Percentiles rank a stretch among this genome's conserved stretches.
These are phyloP conservation scores for Colletotrichum lupini DNA, from an alignment of 2,329 filamentous ascomycete species.

Conservation along the genomic window DNA sequence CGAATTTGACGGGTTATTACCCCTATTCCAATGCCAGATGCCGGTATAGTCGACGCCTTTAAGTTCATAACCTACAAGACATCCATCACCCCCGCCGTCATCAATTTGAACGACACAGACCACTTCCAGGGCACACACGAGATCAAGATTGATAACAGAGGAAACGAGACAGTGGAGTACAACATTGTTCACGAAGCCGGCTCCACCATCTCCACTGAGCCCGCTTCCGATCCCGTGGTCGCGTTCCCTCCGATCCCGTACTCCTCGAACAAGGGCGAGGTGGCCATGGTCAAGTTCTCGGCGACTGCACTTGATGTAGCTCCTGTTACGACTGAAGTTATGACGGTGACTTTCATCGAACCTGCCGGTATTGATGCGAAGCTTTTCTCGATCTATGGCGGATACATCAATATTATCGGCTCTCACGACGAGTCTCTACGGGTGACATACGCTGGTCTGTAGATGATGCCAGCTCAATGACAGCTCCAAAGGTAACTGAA, in stretches of 20 bases:
- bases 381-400: conserved; percentile 40
- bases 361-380: conserved; percentile 36
- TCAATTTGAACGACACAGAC: conserved; percentile 73
- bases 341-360: conserved; percentile 53
- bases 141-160: no score
- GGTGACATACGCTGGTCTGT: conserved; percentile 39
- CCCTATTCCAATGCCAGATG: conserved; percentile 48
- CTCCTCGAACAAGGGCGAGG: conserved; percentile 43
- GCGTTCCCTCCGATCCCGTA: conserved; percentile 52
- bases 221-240: neutral
- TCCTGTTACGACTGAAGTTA: conserved; percentile 54
- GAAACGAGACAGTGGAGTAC: no score
- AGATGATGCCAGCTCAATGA: conserved; percentile 45
- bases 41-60: conserved; percentile 68
- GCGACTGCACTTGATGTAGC: conserved; percentile 54
- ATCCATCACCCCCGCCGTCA: conserved; percentile 55
- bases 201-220: conserved; percentile 57
- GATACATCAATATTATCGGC: conserved; percentile 39
- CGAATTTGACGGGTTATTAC: neutral
- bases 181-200: no score
- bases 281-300: conserved; percentile 56
- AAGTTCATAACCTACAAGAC: conserved; percentile 48
- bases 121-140: no score
- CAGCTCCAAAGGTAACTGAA: neutral
- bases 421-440: conserved; percentile 40